A percentile compares a stretch with the other conserved stretches of the same genome.
phyloP scores from a whole-genome alignment of 108 stramenopile genomes.

The Schizochytrium sp. region DNA sequence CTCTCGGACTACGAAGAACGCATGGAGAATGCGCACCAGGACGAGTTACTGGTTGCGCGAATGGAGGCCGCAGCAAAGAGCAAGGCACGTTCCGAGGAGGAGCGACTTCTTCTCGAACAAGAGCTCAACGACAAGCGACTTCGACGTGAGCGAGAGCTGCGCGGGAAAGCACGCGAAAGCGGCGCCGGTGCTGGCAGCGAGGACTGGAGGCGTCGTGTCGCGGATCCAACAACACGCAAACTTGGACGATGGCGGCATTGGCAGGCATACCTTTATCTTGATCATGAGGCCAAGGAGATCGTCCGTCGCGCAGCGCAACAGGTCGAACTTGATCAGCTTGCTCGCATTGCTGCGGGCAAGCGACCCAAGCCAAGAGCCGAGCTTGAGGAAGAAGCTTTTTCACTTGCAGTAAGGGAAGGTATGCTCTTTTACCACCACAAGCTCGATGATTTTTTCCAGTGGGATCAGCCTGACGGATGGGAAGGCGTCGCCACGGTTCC shows the following conservation, averaged over 20 bases:
- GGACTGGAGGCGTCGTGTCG: not conserved
- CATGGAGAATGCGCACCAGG: not conserved
- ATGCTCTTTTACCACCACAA: not conserved
- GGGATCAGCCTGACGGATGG: slow-evolving; percentile 16
- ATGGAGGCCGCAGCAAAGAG: not conserved
- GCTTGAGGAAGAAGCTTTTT: not conserved
- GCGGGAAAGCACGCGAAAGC: not conserved
- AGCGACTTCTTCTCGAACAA: not conserved
- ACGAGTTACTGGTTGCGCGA: not conserved
- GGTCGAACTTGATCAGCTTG: not conserved
- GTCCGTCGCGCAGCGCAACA: not conserved
- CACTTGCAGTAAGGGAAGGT: not conserved
- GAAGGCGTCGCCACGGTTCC: not conserved
- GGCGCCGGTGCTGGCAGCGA: not conserved
- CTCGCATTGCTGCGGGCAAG: not conserved
- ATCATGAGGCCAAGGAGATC: not conserved
- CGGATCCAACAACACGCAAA: not conserved
- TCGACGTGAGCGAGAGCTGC: not conserved
- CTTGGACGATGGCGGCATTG: not conserved
- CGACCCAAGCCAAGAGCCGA: not conserved
- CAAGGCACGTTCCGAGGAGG: not conserved
- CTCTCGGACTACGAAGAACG: not conserved
- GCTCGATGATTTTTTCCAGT: not conserved
- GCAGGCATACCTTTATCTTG: slow-evolving; percentile 1
- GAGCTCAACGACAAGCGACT: not conserved